Evolutionary conservation across 2,329 filamentous ascomycete species (phyloP).

Genomic region (Claviceps purpurea): DNA sequence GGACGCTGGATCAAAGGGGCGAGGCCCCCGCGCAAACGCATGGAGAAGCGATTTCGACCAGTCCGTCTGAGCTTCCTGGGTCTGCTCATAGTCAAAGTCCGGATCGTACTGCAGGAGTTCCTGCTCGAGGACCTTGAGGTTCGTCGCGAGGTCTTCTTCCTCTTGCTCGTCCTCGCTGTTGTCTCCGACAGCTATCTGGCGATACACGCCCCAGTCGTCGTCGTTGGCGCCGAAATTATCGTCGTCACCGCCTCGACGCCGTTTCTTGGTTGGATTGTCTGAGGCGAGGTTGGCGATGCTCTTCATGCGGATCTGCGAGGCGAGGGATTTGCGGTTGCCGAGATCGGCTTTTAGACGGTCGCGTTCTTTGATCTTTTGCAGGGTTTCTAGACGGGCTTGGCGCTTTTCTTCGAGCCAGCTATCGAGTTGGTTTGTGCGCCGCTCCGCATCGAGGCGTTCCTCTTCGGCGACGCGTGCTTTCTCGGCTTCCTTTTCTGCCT

Average conservation of each 20-base stretch:
- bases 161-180: conserved; percentile 80
- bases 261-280: conserved; percentile 72
- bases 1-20: conserved; percentile 69
- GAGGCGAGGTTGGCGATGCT: conserved; percentile 91
- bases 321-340: conserved; percentile 90
- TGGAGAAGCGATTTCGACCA: conserved; percentile 90
- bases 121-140: conserved; percentile 64
- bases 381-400: conserved; percentile 51
- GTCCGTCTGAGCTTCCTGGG: conserved; percentile 80
- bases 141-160: conserved; percentile 69
- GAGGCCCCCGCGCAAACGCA: conserved; percentile 76
- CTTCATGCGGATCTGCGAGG: conserved; percentile 96
- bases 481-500: conserved; percentile 89
- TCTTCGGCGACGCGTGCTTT: conserved; percentile 74
- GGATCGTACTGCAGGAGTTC: conserved; percentile 81
- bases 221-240: conserved; percentile 96
- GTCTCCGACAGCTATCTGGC: conserved; percentile 75
- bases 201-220: conserved; percentile 95
- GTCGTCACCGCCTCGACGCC: conserved; percentile 77
- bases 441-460: conserved; percentile 69
- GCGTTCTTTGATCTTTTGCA: conserved; percentile 83
- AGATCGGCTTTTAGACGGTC: conserved; percentile 88
- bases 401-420: conserved; percentile 77
- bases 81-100: conserved; percentile 82
- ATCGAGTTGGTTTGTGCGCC: conserved; percentile 71